Percentiles rank a stretch among this genome's conserved stretches.
phyloP scores from a whole-genome alignment of 495 filamentous ascomycete species.

The Penicillium manginii region DNA sequence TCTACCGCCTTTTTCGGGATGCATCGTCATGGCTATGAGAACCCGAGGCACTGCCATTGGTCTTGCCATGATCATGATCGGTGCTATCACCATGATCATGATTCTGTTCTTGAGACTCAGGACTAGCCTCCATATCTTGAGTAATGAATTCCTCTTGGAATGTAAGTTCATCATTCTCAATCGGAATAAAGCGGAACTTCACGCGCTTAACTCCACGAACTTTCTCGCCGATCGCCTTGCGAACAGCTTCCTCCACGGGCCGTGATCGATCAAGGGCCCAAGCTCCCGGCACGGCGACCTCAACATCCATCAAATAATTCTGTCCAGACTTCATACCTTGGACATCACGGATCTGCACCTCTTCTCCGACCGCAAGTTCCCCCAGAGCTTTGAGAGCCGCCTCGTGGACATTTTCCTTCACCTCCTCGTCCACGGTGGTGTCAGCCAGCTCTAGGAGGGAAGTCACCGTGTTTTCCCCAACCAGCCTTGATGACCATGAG shows the following conservation, averaged over 20 bases:
- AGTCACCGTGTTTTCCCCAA: constrained; percentile 80
- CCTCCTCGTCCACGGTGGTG: constrained; percentile 81
- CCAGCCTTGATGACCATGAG: constrained; percentile 91
- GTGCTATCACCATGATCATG: constrained; percentile 22
- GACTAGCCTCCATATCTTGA: constrained; percentile 64
- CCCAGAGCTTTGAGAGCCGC: constrained; percentile 63
- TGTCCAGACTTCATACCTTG: constrained; percentile 92
- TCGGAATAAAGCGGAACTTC: constrained; percentile 78
- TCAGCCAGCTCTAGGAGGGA: constrained; percentile 89
- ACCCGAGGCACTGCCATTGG: constrained; percentile 16
- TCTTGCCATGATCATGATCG: not conserved
- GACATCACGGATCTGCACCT: constrained; percentile 69
- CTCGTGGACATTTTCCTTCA: constrained; percentile 68
- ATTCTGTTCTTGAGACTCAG: constrained; percentile 61
- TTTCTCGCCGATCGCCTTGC: constrained; percentile 68
- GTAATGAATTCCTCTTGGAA: constrained; percentile 82
- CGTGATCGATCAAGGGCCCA: constrained; percentile 72
- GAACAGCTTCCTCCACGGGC: constrained; percentile 71
- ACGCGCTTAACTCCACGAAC: constrained; percentile 82
- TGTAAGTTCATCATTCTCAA: constrained; percentile 50
- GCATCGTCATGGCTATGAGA: constrained; percentile 33
- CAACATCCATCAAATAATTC: constrained; percentile 89
- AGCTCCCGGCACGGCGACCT: constrained; percentile 71
- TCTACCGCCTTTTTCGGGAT: constrained; percentile 35
- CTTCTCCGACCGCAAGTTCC: constrained; percentile 36